These are phyloP conservation scores for Boechera stricta DNA, from an alignment of 345 rosid species.

Conservation along the genomic window DNA sequence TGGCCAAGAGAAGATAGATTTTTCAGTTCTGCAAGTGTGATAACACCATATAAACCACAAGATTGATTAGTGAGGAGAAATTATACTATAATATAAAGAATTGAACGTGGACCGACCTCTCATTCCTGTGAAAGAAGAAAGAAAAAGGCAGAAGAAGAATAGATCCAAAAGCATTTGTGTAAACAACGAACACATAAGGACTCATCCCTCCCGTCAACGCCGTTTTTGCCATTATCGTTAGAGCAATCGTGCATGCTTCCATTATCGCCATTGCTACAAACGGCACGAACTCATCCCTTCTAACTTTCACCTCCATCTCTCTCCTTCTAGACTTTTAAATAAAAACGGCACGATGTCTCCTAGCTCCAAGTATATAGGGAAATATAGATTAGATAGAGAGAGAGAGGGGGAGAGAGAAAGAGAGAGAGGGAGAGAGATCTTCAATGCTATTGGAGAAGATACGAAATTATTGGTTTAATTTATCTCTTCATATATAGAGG, in stretches of 20 bases:
- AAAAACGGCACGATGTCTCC: constrained; percentile 35
- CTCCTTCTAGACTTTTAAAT: neutral
- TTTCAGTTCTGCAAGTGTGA: constrained; percentile 54
- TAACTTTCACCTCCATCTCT: constrained; percentile 40
- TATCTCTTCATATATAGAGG: constrained; percentile 37
- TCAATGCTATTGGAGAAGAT: constrained; percentile 33
- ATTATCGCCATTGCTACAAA: constrained; percentile 64
- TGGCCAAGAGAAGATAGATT: constrained; percentile 53
- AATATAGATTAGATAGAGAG: neutral
- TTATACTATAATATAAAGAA: neutral
- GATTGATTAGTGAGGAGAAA: neutral
- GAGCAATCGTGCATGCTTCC: constrained; percentile 76
- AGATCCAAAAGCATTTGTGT: constrained; percentile 66
- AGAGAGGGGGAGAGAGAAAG: neutral
- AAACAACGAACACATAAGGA: constrained; percentile 77
- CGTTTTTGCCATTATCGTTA: constrained; percentile 72
- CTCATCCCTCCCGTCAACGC: constrained; percentile 71
- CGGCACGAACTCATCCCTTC: constrained; percentile 50
- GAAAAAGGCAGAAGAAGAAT: constrained; percentile 68
- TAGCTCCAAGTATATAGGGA: constrained; percentile 42
- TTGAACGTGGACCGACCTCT: constrained; percentile 48
- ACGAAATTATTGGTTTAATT: constrained; percentile 35
- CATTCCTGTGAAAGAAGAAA: constrained; percentile 60
- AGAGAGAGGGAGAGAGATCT: neutral
- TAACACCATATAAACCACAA: constrained; percentile 14